Percentiles rank a stretch among this genome's conserved stretches.
Evolutionary conservation across 169 alveolate genomes (phyloP).

Genomic region (Plasmodium berghei): DNA sequence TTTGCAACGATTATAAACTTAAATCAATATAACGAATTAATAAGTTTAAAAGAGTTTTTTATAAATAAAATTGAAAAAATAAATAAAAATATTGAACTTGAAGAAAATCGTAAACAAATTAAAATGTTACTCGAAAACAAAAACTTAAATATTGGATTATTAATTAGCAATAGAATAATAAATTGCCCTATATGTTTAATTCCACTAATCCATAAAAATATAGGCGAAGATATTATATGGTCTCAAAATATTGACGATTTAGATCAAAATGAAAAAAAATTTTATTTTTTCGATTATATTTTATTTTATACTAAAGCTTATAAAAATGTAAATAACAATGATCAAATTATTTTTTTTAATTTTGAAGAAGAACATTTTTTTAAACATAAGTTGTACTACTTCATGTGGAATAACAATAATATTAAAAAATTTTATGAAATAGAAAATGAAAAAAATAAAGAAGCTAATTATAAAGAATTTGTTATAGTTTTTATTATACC

Average conservation of each 20-base stretch:
- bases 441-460: slow-evolving; percentile 16
- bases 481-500: slow-evolving; percentile 37
- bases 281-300: slow-evolving; percentile 42
- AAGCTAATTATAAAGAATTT: slow-evolving; percentile 30
- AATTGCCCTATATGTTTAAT: slow-evolving; percentile 60
- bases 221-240: slow-evolving; percentile 52
- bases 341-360: slow-evolving; percentile 39
- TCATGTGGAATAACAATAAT: slow-evolving; percentile 57
- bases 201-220: slow-evolving; percentile 42
- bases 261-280: slow-evolving; percentile 41
- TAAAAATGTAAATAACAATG: slow-evolving; percentile 2
- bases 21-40: slow-evolving; percentile 63
- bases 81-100: background rate
- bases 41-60: slow-evolving; percentile 26
- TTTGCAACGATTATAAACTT: slow-evolving; percentile 62
- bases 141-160: slow-evolving; percentile 24
- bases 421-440: slow-evolving; percentile 51
- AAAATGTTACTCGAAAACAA: background rate
- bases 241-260: slow-evolving; percentile 52
- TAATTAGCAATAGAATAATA: slow-evolving; percentile 27
- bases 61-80: slow-evolving; percentile 30
- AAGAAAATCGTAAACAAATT: slow-evolving; percentile 11
- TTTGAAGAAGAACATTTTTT: slow-evolving; percentile 69
- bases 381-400: slow-evolving; percentile 27
- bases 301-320: slow-evolving; percentile 63